Evolutionary conservation across 2,329 filamentous ascomycete species (phyloP).

Genomic region (Amylocarpus encephaloides): DNA sequence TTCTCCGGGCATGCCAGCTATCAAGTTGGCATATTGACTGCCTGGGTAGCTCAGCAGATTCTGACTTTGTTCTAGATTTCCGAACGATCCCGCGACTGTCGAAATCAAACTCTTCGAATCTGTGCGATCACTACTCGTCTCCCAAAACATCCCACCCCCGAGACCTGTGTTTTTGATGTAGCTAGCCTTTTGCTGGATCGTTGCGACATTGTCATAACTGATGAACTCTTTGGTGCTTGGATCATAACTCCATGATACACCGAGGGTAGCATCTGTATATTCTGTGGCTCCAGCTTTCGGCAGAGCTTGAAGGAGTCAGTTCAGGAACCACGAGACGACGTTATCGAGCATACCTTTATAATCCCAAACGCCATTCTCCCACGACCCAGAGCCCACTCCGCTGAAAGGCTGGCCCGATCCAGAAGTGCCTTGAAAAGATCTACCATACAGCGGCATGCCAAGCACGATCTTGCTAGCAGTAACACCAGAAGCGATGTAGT

Average conservation of each 20-base stretch:
- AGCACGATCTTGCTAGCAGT: slow-evolving; percentile 62
- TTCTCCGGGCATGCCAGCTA: slow-evolving; percentile 28
- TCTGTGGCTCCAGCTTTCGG: slow-evolving; percentile 55
- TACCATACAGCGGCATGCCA: slow-evolving; percentile 77
- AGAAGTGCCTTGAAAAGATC: slow-evolving; percentile 58
- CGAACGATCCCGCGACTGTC: slow-evolving; percentile 37
- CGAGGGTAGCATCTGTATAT: slow-evolving; percentile 47
- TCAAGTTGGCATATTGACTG: slow-evolving; percentile 51
- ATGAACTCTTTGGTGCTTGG: slow-evolving; percentile 53
- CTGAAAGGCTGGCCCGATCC: slow-evolving; percentile 59
- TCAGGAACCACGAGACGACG: not conserved
- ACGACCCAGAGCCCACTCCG: slow-evolving; percentile 61
- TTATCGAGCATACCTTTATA: too few species aligned
- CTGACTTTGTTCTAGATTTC: slow-evolving; percentile 38
- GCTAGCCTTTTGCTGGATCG: slow-evolving; percentile 54
- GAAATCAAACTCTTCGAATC: slow-evolving; percentile 55
- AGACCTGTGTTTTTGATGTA: slow-evolving; percentile 59
- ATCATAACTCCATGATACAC: slow-evolving; percentile 69
- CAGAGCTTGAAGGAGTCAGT: slow-evolving; percentile 43
- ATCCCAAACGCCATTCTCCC: slow-evolving; percentile 64
- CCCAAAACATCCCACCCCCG: slow-evolving; percentile 83
- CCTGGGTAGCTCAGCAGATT: slow-evolving; percentile 48
- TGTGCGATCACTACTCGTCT: slow-evolving; percentile 61
- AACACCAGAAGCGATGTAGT: slow-evolving; percentile 60
- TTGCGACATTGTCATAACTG: slow-evolving; percentile 61